Evolutionary conservation across 208 protist genomes (phyloP), one percentile per base, ranked within the genome.

Genomic region (Endotrypanum monterogeii): DNA sequence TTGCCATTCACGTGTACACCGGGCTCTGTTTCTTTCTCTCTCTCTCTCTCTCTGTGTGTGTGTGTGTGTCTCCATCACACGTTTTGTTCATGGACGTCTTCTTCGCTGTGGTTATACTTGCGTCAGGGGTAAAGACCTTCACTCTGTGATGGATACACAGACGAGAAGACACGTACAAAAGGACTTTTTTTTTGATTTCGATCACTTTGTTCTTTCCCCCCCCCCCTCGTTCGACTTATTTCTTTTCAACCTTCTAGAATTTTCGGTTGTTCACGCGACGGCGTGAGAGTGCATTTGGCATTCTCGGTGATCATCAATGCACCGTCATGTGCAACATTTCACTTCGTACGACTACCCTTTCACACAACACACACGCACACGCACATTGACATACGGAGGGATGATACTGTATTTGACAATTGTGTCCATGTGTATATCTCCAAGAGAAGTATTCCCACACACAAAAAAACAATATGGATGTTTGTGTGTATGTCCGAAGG

Each of bases 201-300:
- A 66, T 72, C 66, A 23, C 56, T 32, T 54, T n/a, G 5, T 75
- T 68, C 14, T 25, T 61, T 70, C 35, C 65, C 75, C 35, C 41
- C 37, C 35, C 46, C 23, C 20, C 65, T 70, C 68, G 51, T 74
- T n/a, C n/a, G n/a, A n/a, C n/a, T n/a, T n/a, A n/a, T n/a, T n/a
- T n/a, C n/a, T n/a, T n/a, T n/a, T n/a, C n/a, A n/a, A n/a, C n/a
- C n/a, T n/a, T n/a, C n/a, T n/a, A n/a, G n/a, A n/a, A n/a, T n/a
- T n/a, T n/a, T n/a, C n/a, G n/a, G n/a, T n/a, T n/a, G n/a, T n/a
- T n/a, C n/a, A n/a, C n/a, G 61, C 16, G 61, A 51, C 32, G 61
- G 5, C 16, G 20, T 67, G 61, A 28, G 39, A 23, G 9, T 67
- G 39, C 14, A 51, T 25, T 20, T 35, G 39, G n/a, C 61, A 20